A percentile compares a stretch with the other conserved stretches of the same genome.
Conservation (phyloP, 2,329 filamentous ascomycete genomes). For the Scedosporium dehoogii region DNA sequence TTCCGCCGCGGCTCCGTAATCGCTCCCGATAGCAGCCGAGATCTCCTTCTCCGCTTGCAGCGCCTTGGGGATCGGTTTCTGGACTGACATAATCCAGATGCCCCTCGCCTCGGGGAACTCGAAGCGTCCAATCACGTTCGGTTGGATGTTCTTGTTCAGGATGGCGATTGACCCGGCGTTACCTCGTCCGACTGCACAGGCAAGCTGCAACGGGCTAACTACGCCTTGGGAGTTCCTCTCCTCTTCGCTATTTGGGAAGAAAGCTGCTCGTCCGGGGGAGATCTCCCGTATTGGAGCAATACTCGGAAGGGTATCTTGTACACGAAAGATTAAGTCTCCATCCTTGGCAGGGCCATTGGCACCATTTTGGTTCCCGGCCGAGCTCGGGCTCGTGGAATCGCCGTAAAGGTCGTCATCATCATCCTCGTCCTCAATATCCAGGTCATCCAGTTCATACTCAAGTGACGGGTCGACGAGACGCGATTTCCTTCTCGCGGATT, state of each 20-base stretch:
- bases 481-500: slow-evolving; percentile 53
- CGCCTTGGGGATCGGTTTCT: slow-evolving; percentile 52
- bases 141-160: slow-evolving; percentile 68
- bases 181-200: slow-evolving; percentile 53
- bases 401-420: slow-evolving; percentile 51
- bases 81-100: slow-evolving; percentile 71
- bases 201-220: slow-evolving; percentile 37
- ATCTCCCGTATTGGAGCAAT: slow-evolving; percentile 72
- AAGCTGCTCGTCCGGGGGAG: slow-evolving; percentile 51
- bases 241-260: slow-evolving; percentile 33
- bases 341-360: slow-evolving; percentile 32
- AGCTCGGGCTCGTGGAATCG: slow-evolving; percentile 28
- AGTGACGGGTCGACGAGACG: slow-evolving; percentile 45
- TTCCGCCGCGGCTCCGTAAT: slow-evolving; percentile 45
- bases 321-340: slow-evolving; percentile 60
- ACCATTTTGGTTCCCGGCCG: slow-evolving; percentile 19
- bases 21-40: slow-evolving; percentile 38
- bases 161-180: slow-evolving; percentile 61
- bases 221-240: slow-evolving; percentile 33
- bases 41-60: slow-evolving; percentile 37
- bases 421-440: slow-evolving; percentile 48
- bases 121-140: slow-evolving; percentile 58
- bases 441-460: slow-evolving; percentile 38
- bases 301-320: slow-evolving; percentile 69
- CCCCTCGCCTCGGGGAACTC: slow-evolving; percentile 64